Percentiles rank a stretch among this genome's conserved stretches.
phyloP scores from a whole-genome alignment of 2,329 filamentous ascomycete species.

The Fusarium tjaetaba region DNA sequence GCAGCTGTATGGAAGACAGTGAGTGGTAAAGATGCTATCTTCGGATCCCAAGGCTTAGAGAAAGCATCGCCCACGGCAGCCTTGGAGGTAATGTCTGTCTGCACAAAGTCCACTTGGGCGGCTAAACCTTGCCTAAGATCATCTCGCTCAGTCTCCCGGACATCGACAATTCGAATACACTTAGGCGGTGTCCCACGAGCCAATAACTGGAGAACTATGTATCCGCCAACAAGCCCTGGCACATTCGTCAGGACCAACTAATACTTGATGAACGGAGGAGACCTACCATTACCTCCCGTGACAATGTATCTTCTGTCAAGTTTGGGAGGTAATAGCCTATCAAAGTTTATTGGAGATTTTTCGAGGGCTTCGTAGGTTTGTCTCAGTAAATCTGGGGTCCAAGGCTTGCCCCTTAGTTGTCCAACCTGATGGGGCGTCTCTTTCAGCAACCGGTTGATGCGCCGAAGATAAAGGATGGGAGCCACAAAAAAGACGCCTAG shows the following conservation, averaged over 20 bases:
- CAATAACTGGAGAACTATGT: slow-evolving; percentile 8
- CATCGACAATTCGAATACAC: slow-evolving; percentile 1
- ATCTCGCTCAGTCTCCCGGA: slow-evolving; percentile 2
- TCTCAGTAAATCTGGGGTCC: not conserved
- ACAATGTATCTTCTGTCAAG: slow-evolving; percentile 7
- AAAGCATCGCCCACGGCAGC: not conserved
- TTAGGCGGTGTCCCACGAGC: slow-evolving; percentile 1
- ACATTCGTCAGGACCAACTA: not conserved
- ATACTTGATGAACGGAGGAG: accelerated
- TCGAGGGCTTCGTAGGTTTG: not conserved
- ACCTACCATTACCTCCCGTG: slow-evolving; percentile 1
- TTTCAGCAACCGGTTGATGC: not conserved
- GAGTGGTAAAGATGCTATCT: not conserved
- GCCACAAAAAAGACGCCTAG: not conserved
- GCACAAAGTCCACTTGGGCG: not conserved
- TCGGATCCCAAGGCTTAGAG: not conserved
- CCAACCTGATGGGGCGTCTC: not conserved
- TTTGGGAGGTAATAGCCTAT: not conserved
- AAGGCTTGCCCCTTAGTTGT: not conserved
- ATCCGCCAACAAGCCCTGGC: slow-evolving; percentile 6
- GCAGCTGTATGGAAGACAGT: slow-evolving; percentile 14
- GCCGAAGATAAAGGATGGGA: not conserved
- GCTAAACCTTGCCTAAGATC: not conserved
- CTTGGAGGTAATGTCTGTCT: slow-evolving; percentile 5
- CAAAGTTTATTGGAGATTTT: not conserved